Conservation (phyloP, 495 filamentous ascomycete species). For the Penicillium arizonense region DNA sequence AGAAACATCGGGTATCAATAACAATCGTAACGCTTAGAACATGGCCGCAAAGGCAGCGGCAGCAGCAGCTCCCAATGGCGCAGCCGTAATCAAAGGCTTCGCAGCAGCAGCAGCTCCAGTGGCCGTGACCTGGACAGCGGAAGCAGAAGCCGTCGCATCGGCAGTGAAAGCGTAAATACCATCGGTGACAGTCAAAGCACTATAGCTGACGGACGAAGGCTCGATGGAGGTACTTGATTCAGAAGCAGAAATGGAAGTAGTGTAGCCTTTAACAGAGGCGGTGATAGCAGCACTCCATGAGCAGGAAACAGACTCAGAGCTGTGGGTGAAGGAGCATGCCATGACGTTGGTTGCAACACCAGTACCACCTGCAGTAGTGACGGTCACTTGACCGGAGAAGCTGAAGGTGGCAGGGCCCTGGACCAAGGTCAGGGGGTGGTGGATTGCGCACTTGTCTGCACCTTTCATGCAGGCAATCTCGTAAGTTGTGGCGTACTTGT, state of each 20-base stretch:
- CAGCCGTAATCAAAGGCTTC: slow-evolving; percentile 16
- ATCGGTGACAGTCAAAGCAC: slow-evolving; percentile 6
- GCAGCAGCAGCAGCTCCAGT: slow-evolving; percentile 2
- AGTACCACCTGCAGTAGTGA: neutral
- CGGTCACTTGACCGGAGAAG: neutral
- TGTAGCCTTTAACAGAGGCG: neutral
- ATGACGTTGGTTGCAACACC: neutral
- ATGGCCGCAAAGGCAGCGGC: slow-evolving; percentile 3
- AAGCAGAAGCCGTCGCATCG: neutral
- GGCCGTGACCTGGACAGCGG: slow-evolving; percentile 6
- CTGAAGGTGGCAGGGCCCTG: slow-evolving; percentile 17
- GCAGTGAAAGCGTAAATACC: slow-evolving; percentile 6
- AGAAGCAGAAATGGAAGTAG: slow-evolving; percentile 2
- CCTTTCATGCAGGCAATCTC: slow-evolving; percentile 18
- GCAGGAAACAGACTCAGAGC: slow-evolving; percentile 11
- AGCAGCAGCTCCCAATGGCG: slow-evolving; percentile 14
- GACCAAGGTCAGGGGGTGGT: slow-evolving; percentile 24
- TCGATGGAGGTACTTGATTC: neutral
- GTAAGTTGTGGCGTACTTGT: slow-evolving; percentile 27
- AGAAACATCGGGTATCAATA: neutral
- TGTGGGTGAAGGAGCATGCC: slow-evolving; percentile 12
- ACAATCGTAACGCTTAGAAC: neutral
- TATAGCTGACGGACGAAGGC: neutral
- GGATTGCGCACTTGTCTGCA: slow-evolving; percentile 19
- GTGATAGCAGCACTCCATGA: neutral